Conservation (phyloP, 371 early-diverging fungal species). For the Mortierella sp. region DNA sequence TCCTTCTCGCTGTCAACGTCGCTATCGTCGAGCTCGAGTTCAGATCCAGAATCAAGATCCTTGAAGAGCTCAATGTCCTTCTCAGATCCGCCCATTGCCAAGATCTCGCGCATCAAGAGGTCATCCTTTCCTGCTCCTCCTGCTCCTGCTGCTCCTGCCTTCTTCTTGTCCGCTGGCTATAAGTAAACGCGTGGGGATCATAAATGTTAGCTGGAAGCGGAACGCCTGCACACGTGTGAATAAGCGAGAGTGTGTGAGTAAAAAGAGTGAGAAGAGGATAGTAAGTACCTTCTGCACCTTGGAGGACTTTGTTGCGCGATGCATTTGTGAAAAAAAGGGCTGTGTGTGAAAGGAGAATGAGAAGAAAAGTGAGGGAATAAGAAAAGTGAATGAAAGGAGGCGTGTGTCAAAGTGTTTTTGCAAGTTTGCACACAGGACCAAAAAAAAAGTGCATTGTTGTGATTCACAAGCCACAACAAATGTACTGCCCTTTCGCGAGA, state of each 20-base stretch:
- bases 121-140: conserved; percentile 9
- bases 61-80: conserved; percentile 43
- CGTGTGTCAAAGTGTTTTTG: not conserved
- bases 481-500: too few relatives aligned
- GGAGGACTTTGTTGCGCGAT: not conserved
- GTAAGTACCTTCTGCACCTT: conserved; percentile 7
- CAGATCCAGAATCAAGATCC: conserved; percentile 49
- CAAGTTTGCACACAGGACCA: not conserved
- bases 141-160: not conserved
- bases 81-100: conserved; percentile 53
- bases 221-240: too few relatives aligned
- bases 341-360: not conserved
- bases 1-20: not conserved
- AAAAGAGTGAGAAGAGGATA: not conserved
- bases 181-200: not conserved
- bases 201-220: too few relatives aligned
- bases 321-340: not conserved
- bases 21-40: conserved; percentile 24
- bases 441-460: conserved; percentile 7
- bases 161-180: not conserved
- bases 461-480: conserved; percentile 5
- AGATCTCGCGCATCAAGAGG: conserved; percentile 35
- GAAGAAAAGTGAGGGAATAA: not conserved
- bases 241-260: not conserved
- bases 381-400: not conserved